Conservation (phyloP, 495 filamentous ascomycete species). For the Penicillium bovifimosum region DNA sequence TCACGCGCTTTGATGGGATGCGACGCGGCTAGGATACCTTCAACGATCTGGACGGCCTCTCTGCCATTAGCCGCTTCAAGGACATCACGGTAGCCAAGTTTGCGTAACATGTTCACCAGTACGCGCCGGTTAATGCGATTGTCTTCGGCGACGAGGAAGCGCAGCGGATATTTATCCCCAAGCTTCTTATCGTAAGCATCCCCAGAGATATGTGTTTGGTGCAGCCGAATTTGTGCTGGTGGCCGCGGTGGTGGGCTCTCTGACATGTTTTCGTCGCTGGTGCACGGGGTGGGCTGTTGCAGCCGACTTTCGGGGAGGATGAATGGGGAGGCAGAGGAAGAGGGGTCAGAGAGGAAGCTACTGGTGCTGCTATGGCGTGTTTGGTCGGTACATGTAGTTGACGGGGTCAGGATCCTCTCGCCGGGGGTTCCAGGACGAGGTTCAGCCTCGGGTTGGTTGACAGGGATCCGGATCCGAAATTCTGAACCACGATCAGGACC, state of each 20-base stretch:
- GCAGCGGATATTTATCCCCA: slow-evolving; percentile 56
- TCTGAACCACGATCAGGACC: slow-evolving; percentile 66
- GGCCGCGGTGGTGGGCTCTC: slow-evolving; percentile 25
- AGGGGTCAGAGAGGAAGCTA: slow-evolving; percentile 20
- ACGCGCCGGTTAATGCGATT: slow-evolving; percentile 76
- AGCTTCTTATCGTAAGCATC: slow-evolving; percentile 41
- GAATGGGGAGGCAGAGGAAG: slow-evolving; percentile 17
- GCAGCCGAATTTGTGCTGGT: slow-evolving; percentile 12
- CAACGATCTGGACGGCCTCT: slow-evolving; percentile 65
- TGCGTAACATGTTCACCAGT: slow-evolving; percentile 62
- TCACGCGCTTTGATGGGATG: neutral
- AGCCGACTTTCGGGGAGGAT: slow-evolving; percentile 20
- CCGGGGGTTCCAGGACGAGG: slow-evolving; percentile 38
- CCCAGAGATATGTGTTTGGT: slow-evolving; percentile 19
- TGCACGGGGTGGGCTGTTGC: slow-evolving; percentile 33
- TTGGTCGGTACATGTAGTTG: slow-evolving; percentile 18
- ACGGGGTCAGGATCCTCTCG: slow-evolving; percentile 24
- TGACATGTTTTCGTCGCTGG: slow-evolving; percentile 28
- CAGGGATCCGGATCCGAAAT: slow-evolving; percentile 67
- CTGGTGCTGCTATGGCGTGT: slow-evolving; percentile 22
- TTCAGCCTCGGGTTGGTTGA: slow-evolving; percentile 45
- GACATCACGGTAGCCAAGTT: slow-evolving; percentile 62
- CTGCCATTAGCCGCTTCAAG: slow-evolving; percentile 67
- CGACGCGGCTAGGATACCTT: slow-evolving; percentile 31
- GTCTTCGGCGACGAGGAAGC: slow-evolving; percentile 73